Evolutionary conservation across 2,329 filamentous ascomycete genomes (phyloP).

Genomic region (Ceratocystis albifundus): DNA sequence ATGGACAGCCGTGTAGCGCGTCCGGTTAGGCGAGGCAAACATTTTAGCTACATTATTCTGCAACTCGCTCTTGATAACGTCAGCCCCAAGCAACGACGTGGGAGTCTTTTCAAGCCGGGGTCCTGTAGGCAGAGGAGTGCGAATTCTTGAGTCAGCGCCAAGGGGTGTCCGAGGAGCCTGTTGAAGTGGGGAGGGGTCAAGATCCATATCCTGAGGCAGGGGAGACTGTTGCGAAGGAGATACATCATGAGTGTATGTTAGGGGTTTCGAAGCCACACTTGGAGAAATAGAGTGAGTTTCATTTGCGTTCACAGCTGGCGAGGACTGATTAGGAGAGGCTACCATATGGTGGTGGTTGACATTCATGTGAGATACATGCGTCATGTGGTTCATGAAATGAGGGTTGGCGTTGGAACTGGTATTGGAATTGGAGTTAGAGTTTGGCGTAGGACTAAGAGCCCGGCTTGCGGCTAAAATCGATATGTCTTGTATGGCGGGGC

Average conservation of each 20-base stretch:
- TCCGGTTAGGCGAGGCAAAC: constrained; percentile 39
- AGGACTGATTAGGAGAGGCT: background rate
- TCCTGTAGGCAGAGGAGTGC: constrained; percentile 46
- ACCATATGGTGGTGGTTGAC: background rate
- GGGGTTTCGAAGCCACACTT: constrained; percentile 26
- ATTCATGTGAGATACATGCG: constrained; percentile 3
- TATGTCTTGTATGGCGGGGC: constrained; percentile 41
- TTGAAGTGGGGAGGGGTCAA: constrained; percentile 35
- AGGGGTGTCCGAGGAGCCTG: constrained; percentile 33
- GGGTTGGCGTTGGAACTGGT: constrained; percentile 23
- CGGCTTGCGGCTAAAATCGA: constrained; percentile 34
- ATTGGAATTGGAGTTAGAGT: constrained; percentile 12
- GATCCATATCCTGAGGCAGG: constrained; percentile 43
- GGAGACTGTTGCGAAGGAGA: constrained; percentile 5
- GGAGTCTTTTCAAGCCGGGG: constrained; percentile 43
- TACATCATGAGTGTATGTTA: constrained; percentile 34
- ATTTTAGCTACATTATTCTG: constrained; percentile 41
- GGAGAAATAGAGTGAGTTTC: constrained; percentile 12
- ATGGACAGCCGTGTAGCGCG: constrained; percentile 43
- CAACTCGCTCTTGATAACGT: constrained; percentile 42
- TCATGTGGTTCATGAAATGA: background rate
- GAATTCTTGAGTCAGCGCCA: constrained; percentile 39
- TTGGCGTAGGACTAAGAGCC: constrained; percentile 38
- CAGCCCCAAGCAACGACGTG: constrained; percentile 38
- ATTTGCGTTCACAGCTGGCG: background rate